These are phyloP conservation scores for Penicillium atrosanguineum DNA, from an alignment of 495 filamentous ascomycete species.

Conservation along the genomic window DNA sequence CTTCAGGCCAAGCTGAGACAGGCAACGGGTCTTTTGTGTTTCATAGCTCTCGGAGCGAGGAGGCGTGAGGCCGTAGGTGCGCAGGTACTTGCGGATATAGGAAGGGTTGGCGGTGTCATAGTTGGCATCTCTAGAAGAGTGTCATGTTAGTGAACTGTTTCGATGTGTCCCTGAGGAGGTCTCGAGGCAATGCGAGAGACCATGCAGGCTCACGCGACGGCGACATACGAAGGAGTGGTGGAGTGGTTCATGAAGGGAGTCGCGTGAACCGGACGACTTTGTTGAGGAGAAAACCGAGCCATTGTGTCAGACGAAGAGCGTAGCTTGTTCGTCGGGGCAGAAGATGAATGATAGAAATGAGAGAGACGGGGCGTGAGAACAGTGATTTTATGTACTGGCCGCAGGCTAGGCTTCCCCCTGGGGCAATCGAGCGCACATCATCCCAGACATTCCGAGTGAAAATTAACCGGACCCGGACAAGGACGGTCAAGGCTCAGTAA, in stretches of 20 bases:
- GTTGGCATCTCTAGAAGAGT: conserved; percentile 37
- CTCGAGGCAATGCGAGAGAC: neutral
- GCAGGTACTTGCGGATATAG: conserved; percentile 65
- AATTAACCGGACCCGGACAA: conserved; percentile 34
- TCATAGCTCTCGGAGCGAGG: conserved; percentile 69
- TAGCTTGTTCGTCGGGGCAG: conserved; percentile 21
- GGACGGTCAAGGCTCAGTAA: conserved; percentile 29
- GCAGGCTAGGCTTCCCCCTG: conserved; percentile 34
- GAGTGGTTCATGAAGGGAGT: conserved; percentile 39
- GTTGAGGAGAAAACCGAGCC: conserved; percentile 44
- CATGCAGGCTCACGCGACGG: too few species aligned
- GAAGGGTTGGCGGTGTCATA: conserved; percentile 62
- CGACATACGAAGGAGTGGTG: conserved; percentile 34
- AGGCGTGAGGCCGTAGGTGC: conserved; percentile 69
- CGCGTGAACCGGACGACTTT: conserved; percentile 41
- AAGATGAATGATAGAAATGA: conserved; percentile 22
- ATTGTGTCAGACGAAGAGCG: conserved; percentile 34
- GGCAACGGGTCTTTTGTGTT: conserved; percentile 65
- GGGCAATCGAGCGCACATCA: conserved; percentile 27
- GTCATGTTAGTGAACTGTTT: neutral
- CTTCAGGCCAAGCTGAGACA: conserved; percentile 73
- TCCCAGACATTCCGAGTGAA: conserved; percentile 41
- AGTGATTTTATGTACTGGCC: conserved; percentile 39
- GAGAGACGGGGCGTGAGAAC: conserved; percentile 22
- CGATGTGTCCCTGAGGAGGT: too few species aligned